Percentiles rank a stretch among this genome's conserved stretches.
Conservation (phyloP, 495 filamentous ascomycete genomes). For the Xylaria sp. region DNA sequence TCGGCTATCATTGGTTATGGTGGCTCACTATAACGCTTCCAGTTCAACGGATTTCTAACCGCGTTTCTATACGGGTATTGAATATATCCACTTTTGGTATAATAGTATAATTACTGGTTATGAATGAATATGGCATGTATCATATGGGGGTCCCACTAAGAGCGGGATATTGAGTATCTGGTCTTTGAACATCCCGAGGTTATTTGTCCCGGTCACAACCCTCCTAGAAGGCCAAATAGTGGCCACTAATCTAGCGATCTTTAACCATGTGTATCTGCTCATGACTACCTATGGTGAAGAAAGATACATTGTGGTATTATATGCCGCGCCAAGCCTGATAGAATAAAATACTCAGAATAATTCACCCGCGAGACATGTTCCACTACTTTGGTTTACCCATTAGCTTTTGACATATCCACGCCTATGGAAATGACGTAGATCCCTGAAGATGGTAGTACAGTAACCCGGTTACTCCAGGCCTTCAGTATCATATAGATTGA, state of each 20-base stretch:
- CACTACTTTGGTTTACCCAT: background rate
- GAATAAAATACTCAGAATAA: background rate
- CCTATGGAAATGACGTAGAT: background rate
- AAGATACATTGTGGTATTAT: background rate
- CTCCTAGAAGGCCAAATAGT: background rate
- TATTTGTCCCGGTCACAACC: background rate
- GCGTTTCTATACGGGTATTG: background rate
- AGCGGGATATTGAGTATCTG: background rate
- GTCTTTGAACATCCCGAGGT: background rate
- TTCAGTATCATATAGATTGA: constrained; percentile 5
- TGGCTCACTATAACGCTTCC: background rate
- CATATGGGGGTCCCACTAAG: background rate
- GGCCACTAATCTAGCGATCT: background rate
- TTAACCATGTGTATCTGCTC: background rate
- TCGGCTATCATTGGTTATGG: constrained; percentile 3
- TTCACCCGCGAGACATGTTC: background rate
- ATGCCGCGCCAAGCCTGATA: background rate
- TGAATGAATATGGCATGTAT: background rate
- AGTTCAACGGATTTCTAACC: background rate
- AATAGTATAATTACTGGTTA: background rate
- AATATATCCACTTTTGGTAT: constrained; percentile 1
- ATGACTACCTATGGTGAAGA: background rate
- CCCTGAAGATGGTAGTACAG: too few relatives aligned
- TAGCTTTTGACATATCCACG: background rate
- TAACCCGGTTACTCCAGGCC: background rate